Base-by-base conservation (phyloP, 1,139 yeast species). In the Kluyveromyces sp. region DNA sequence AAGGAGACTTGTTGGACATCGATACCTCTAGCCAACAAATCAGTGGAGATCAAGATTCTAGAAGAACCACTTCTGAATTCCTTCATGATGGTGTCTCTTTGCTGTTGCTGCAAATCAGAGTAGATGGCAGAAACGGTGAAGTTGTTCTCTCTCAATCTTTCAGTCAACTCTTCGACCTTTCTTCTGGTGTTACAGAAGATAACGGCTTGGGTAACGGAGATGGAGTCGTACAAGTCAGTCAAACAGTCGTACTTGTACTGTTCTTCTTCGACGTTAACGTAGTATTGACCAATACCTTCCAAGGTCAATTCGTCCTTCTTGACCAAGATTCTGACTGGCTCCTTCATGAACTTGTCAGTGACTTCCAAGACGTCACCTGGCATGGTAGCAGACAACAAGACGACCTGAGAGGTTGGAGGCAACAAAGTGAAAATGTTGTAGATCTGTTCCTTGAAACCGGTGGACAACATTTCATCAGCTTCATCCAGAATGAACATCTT, bases 111-210 rank as follows among this genome's bases (percentile, higher is more conserved):
- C 78, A 92, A 83, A 64, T 92, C 98, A 56, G 97, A 94, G 75
- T 92, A 97, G 75, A 92, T 92, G 52, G 96, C 86, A 53, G 95
- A 85, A 56, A 92, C 97, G 53, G 97, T 89, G 75, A 89, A 92
- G 72, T 87, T 81, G 69, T 83, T 78, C 57, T 77, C 86, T 64
- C 80, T 80, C 73, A 92, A 82, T 68, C 80, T 81, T 67, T 84
- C 83, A 64, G 96, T 83, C 66, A 92, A 82, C 73, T 73, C 80
- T 76, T 92, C 97, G 65, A 94, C 98, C 80, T 89, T 89, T 66
- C 94, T 74, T 78, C 95, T 85, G 68, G 97, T 92, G 84, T 92
- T 92, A 80, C 98, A 92, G 89, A 92, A 92, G 65, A 92, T 92
- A 66, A 92, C 98, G 48, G 98, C 96, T 74, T 92, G 98, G 59